Conservation (phyloP, 192 early-diverging fungal species). For the Oehlia diaphana region DNA sequence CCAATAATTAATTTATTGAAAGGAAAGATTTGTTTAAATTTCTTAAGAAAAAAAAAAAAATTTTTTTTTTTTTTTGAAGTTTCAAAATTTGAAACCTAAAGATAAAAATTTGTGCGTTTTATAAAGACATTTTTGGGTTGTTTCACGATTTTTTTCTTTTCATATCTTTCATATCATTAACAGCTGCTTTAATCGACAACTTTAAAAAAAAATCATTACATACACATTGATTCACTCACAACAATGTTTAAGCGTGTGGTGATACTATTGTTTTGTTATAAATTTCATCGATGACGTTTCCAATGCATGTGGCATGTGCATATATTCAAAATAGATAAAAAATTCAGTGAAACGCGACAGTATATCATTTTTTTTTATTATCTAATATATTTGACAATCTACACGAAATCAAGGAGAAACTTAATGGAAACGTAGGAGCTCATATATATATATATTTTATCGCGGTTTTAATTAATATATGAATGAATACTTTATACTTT, state of each 20-base stretch:
- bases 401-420: background rate
- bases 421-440: background rate
- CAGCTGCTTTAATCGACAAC: background rate
- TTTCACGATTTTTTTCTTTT: background rate
- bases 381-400: background rate
- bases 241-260: background rate
- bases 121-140: background rate
- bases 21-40: background rate
- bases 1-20: background rate
- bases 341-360: background rate
- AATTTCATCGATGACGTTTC: background rate
- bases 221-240: background rate
- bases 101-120: background rate
- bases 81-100: background rate
- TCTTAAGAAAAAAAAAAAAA: background rate
- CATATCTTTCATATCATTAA: background rate
- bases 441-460: background rate
- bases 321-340: background rate
- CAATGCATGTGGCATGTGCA: background rate
- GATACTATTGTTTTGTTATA: background rate
- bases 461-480: background rate
- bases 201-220: background rate
- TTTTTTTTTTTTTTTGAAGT: background rate
- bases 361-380: background rate
- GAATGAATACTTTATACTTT: background rate